These are phyloP conservation scores for Lentinus brumalis DNA, from an alignment of 768 basidiomycete species.

Conservation along the genomic window DNA sequence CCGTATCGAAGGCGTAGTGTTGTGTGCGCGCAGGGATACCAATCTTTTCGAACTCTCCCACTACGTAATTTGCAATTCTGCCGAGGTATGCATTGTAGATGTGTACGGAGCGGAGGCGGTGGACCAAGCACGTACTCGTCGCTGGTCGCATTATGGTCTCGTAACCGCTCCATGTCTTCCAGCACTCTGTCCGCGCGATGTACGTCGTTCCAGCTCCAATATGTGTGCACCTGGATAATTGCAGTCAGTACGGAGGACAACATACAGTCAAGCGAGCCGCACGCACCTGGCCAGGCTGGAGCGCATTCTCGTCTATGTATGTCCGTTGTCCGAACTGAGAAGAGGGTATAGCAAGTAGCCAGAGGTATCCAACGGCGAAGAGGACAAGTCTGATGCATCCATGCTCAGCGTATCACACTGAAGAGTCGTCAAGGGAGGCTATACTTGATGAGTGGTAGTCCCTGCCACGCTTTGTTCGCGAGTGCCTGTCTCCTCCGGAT, in stretches of 20 bases:
- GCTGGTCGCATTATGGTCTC: constrained; percentile 64
- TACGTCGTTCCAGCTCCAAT: constrained; percentile 93
- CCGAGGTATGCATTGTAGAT: not conserved
- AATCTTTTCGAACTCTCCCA: constrained; percentile 66
- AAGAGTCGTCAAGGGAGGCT: not conserved
- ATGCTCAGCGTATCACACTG: too few species aligned
- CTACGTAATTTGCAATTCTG: constrained; percentile 69
- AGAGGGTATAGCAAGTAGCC: constrained; percentile 80
- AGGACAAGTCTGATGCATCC: constrained; percentile 49
- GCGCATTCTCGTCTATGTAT: constrained; percentile 94
- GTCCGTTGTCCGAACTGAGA: constrained; percentile 62
- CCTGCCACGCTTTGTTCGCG: constrained; percentile 34
- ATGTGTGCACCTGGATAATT: constrained; percentile 72
- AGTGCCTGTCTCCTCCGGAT: constrained; percentile 48
- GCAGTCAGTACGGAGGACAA: too few species aligned
- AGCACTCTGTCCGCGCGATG: constrained; percentile 84
- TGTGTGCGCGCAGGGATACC: constrained; percentile 76
- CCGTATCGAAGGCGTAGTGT: constrained; percentile 58
- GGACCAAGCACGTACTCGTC: constrained; percentile 56
- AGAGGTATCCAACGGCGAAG: constrained; percentile 70
- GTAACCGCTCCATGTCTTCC: constrained; percentile 62
- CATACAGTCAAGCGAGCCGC: not conserved
- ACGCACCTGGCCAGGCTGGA: constrained; percentile 87
- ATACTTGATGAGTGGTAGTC: constrained; percentile 34
- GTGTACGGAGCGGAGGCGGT: not conserved